Base-by-base conservation (phyloP, 352 stramenopile species). In the Globisporangium nunn region DNA sequence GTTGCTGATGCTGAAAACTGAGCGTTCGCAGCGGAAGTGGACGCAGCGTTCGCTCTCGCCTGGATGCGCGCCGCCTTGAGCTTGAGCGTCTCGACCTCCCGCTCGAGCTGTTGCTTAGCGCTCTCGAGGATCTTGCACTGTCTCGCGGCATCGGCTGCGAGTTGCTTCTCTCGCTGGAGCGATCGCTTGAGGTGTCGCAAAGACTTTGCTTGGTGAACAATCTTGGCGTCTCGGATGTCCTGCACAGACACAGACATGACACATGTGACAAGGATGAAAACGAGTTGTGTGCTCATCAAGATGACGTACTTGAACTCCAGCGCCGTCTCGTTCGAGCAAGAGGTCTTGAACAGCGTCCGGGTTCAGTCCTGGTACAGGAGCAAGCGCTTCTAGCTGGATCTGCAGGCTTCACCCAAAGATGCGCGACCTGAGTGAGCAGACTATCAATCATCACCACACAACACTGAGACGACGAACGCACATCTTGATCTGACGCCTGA, bases 201-300 rank as follows among this genome's bases (percentile, higher is more conserved):
- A n/a, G 66, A 71, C 57, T 88, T 88, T 1, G 82, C 82, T 44
- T 90, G 80, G 33, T 90, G 78, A 4, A 92, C 72, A 51, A 92
- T 92, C 64, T 92, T 91, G 11, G 72, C 58, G 47, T 93, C 75
- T 6, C 80, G 78, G 53, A 89, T 65, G 58, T 92, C 78, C 79
- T 92, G 56, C 1, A 54, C 44, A 53, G 15, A 14, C 18, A 33
- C 12, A 14, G 28, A 56, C 12, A 28, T 18, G 12, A 14, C 37
- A n/a, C 6, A 18, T 8, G 11, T 51, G 54, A 52, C 29, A 37
- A 29, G 37, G 18, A 1, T 23, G 23, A 50, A n/a, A 50, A 17
- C 39, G n/a, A 10, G 23, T 4, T 17, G 30, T 37, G n/a, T 37
- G 43, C 23, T 41, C 11, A 17, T 23, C 6, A 2, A 15, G 5